phyloP scores from a whole-genome alignment of 371 early-diverging fungal species.

The Rhizopus stolonifer region DNA sequence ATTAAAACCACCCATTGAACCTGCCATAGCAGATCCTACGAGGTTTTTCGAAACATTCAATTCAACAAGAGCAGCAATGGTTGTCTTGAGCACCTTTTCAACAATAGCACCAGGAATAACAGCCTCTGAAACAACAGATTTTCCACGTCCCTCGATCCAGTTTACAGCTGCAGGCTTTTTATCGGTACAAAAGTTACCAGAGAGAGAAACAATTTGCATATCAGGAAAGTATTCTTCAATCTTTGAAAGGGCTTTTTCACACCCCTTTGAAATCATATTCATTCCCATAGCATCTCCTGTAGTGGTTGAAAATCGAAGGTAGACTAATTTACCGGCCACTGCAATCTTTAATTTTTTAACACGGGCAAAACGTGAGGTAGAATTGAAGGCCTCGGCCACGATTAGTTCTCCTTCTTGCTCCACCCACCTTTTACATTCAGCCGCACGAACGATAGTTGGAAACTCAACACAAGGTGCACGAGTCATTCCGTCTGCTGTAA shows the following conservation, averaged over 20 bases:
- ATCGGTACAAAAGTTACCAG: slow-evolving; percentile 96
- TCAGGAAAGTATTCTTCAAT: slow-evolving; percentile 67
- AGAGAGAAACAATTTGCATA: slow-evolving; percentile 80
- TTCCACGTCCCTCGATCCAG: slow-evolving; percentile 97
- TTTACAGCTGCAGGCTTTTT: slow-evolving; percentile 97
- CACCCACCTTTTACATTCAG: slow-evolving; percentile 74
- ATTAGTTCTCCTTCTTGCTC: slow-evolving; percentile 68
- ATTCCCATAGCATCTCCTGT: slow-evolving; percentile 99
- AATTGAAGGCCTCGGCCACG: slow-evolving; percentile 80
- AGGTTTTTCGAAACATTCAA: slow-evolving; percentile 88
- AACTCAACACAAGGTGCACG: slow-evolving; percentile 92
- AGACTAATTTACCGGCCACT: slow-evolving; percentile 82
- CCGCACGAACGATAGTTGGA: slow-evolving; percentile 66
- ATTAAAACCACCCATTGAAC: slow-evolving; percentile 92
- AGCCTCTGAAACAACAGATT: slow-evolving; percentile 88
- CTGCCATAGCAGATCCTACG: slow-evolving; percentile 95
- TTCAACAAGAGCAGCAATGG: slow-evolving; percentile 74
- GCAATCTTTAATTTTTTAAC: slow-evolving; percentile 80
- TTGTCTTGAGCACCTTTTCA: slow-evolving; percentile 83
- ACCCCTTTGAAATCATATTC: slow-evolving; percentile 98
- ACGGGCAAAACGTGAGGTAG: slow-evolving; percentile 87
- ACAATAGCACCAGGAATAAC: slow-evolving; percentile 81
- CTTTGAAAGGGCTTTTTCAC: slow-evolving; percentile 70
- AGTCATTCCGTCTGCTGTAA: slow-evolving; percentile 91
- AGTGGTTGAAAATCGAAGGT: slow-evolving; percentile 83